Evolutionary conservation across 2,329 filamentous ascomycete genomes (phyloP).

Genomic region (Blastomyces emzantsi): DNA sequence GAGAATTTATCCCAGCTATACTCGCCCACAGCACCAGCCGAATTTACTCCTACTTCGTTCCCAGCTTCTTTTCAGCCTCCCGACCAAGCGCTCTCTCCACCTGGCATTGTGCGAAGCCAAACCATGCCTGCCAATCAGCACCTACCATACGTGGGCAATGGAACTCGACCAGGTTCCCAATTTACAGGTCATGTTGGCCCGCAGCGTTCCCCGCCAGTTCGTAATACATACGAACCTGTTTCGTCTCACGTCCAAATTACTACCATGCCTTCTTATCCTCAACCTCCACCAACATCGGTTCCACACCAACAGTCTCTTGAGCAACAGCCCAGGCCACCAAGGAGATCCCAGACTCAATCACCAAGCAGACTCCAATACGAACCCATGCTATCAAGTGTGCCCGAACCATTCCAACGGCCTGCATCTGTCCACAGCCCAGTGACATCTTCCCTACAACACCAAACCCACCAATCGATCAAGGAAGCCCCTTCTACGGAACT

Average conservation of each 20-base stretch:
- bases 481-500: conserved; percentile 42
- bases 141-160: background rate
- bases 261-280: background rate
- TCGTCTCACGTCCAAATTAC: background rate
- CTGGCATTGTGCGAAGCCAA: background rate
- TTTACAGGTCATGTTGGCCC: background rate
- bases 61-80: background rate
- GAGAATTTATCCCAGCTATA: conserved; percentile 30
- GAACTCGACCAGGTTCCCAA: background rate
- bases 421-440: conserved; percentile 46
- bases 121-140: conserved; percentile 2
- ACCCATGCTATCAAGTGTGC: conserved; percentile 34
- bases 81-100: conserved; percentile 8
- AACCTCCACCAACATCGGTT: background rate
- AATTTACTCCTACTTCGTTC: background rate
- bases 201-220: background rate
- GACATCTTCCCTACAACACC: conserved; percentile 13
- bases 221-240: conserved; percentile 2
- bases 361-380: conserved; percentile 47
- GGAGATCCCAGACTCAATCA: conserved; percentile 50
- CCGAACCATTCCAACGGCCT: conserved; percentile 44
- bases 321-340: conserved; percentile 32
- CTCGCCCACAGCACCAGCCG: conserved; percentile 10
- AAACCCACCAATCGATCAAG: conserved; percentile 31
- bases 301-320: background rate